Evolutionary conservation across 1,284 basidiomycete species (phyloP), one percentile per base, ranked within the genome.

Genomic region (Cryptococcus hybrid): DNA sequence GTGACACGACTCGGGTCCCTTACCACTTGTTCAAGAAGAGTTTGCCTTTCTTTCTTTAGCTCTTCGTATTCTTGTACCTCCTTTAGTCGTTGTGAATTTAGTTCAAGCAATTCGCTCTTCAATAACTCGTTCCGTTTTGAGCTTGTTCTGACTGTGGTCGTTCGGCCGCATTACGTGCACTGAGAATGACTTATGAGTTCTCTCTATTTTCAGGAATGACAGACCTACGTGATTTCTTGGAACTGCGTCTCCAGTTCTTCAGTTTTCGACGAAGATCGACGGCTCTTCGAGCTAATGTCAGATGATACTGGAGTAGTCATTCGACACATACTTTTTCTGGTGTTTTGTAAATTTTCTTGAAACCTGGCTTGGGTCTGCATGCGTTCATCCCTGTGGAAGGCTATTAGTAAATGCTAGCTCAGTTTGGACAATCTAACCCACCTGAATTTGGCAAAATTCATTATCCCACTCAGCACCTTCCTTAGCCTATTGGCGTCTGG

Each of bases 361-460:
- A 18, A 71, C 58, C 24, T 59, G 57, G 40, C 51, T 34, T 36
- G 61, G 60, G 7, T 66, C 40, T 51, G 60, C 8, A 53, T 50
- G 48, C 65, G 54, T 46, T 71, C 68, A 13, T 76, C 73, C 34
- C 74, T 64, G 48, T 30, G 30, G 30, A 11, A 9, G 44, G 36
- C 11, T 34, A 15, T 51, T 7, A 6, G 47, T 55, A 39, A 61
- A 52, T 42, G 9, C 37, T 40, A 11, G 6, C 36, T 3, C 30
- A 39, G 35, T 38, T 37, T 50, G 6, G 24, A n/a, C 13, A 42
- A 30, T 30, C 47, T 43, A 36, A 62, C 71, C 39, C 54, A 66
- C 35, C 85, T 86, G 74, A 94, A 95, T 76, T 91, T 91, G 72
- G 91, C 85, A 75, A 93, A 92, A 78, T 96, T 96, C 80, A 94